Conservation (phyloP, 768 basidiomycete species). For the Xerocomellus amylosporus region DNA sequence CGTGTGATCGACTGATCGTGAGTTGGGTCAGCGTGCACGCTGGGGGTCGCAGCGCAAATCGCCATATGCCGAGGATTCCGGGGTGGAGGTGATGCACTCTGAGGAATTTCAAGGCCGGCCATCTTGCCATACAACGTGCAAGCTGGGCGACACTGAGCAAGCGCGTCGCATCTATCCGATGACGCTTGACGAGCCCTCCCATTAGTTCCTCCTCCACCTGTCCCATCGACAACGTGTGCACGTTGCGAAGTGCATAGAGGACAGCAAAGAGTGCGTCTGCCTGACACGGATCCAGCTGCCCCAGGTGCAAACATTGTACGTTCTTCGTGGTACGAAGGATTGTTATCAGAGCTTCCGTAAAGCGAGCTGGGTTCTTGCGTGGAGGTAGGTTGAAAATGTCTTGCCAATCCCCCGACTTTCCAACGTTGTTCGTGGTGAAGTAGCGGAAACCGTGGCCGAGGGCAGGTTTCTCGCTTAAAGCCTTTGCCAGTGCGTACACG, state of each 20-base stretch:
- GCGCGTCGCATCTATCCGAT: not conserved
- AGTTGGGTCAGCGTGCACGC: conserved; percentile 21
- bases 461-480: conserved; percentile 10
- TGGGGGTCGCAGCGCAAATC: conserved; percentile 14
- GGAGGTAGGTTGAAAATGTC: not conserved
- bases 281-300: conserved; percentile 10
- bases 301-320: conserved; percentile 13
- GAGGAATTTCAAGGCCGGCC: conserved; percentile 16
- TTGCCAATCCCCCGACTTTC: not conserved
- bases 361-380: not conserved
- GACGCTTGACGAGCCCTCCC: not conserved
- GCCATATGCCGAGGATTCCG: conserved; percentile 6
- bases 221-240: conserved; percentile 16
- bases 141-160: conserved; percentile 16
- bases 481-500: conserved; percentile 17
- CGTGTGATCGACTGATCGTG: conserved; percentile 9
- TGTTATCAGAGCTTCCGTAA: conserved; percentile 17
- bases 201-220: not conserved
- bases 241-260: conserved; percentile 9
- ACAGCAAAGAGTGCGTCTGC: conserved; percentile 7
- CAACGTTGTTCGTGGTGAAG: conserved; percentile 19
- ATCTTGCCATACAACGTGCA: conserved; percentile 16
- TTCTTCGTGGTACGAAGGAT: conserved; percentile 20
- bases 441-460: conserved; percentile 13
- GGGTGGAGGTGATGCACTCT: conserved; percentile 18